phyloP scores from a whole-genome alignment of 164 flowering plant genomes.

The Dillenia turbinata region DNA sequence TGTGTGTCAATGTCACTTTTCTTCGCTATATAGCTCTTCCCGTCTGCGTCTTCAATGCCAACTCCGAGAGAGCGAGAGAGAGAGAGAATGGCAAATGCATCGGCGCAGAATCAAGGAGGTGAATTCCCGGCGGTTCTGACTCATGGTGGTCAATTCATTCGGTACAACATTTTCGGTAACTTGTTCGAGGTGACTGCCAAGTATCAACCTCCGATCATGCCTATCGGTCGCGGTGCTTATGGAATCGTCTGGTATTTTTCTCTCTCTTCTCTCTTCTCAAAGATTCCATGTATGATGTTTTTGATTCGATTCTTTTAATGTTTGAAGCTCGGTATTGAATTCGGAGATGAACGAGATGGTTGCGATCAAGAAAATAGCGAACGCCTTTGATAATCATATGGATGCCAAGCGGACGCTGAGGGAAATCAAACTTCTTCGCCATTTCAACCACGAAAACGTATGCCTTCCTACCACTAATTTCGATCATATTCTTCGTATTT shows the following conservation, averaged over 20 bases:
- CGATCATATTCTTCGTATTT: no score
- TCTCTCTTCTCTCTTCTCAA: not conserved
- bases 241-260: conserved; percentile 81
- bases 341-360: conserved; percentile 90
- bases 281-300: not conserved
- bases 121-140: conserved; percentile 55
- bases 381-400: conserved; percentile 87
- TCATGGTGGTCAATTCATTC: conserved; percentile 63
- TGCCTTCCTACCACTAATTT: no score
- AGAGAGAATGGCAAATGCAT: conserved; percentile 7
- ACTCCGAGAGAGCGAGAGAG: not conserved
- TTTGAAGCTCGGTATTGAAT: conserved; percentile 42
- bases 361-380: conserved; percentile 87
- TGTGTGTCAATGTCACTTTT: no score
- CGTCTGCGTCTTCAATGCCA: no score
- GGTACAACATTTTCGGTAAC: conserved; percentile 76
- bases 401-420: conserved; percentile 96
- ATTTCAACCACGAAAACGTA: conserved; percentile 92
- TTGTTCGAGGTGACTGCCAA: conserved; percentile 74
- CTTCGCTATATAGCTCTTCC: no score
- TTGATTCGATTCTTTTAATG: not conserved
- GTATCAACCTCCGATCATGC: conserved; percentile 76
- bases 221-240: conserved; percentile 94
- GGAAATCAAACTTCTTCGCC: conserved; percentile 87
- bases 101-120: conserved; percentile 14